phyloP scores from a whole-genome alignment of 1,284 basidiomycete genomes.

The Naganishia albida region DNA sequence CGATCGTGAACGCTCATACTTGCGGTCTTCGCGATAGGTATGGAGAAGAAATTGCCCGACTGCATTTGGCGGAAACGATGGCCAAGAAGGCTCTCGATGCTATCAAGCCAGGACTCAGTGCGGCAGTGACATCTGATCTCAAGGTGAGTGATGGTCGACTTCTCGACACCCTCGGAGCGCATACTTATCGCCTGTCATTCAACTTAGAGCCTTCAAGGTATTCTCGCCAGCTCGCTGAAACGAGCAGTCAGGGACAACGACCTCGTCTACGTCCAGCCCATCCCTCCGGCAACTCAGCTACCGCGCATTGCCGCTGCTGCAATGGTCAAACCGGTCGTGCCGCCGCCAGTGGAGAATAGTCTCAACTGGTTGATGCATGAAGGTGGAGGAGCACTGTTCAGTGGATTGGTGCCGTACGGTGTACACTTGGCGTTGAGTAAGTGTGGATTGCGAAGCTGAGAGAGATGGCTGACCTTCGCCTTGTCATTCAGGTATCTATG shows the following conservation, averaged over 20 bases:
- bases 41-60: constrained; percentile 75
- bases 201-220: constrained; percentile 65
- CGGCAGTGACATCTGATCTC: constrained; percentile 70
- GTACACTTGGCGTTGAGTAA: constrained; percentile 82
- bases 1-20: not conserved
- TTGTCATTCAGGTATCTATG: constrained; percentile 71
- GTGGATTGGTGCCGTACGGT: constrained; percentile 80
- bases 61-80: constrained; percentile 66
- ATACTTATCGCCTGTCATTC: constrained; percentile 3
- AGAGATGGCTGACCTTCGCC: not conserved
- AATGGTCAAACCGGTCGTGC: constrained; percentile 68
- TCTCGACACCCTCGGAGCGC: too few species aligned
- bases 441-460: constrained; percentile 39
- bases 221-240: constrained; percentile 58
- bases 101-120: constrained; percentile 66
- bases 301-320: constrained; percentile 66
- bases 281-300: constrained; percentile 73
- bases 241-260: constrained; percentile 91
- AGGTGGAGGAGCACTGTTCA: constrained; percentile 68
- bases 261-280: constrained; percentile 88
- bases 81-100: constrained; percentile 73
- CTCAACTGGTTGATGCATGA: constrained; percentile 51
- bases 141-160: constrained; percentile 67
- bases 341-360: constrained; percentile 66
- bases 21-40: constrained; percentile 60